phyloP scores from a whole-genome alignment of 495 filamentous ascomycete genomes.

The Ascobolus immersus region DNA sequence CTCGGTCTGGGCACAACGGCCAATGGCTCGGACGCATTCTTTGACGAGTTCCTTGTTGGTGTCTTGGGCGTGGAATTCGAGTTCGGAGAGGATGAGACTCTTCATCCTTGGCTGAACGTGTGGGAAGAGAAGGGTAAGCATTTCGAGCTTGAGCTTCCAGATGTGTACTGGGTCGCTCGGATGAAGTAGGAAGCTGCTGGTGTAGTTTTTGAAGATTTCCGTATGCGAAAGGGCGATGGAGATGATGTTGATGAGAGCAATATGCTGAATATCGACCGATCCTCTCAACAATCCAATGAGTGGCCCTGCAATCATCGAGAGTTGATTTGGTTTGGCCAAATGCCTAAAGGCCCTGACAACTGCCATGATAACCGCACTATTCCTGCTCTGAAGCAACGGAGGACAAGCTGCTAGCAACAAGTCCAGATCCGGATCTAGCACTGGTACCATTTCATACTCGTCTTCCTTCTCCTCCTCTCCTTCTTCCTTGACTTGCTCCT shows the following conservation, averaged over 20 bases:
- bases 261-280: slow-evolving; percentile 60
- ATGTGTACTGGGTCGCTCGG: slow-evolving; percentile 57
- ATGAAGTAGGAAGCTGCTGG: slow-evolving; percentile 65
- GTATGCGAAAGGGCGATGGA: slow-evolving; percentile 53
- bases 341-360: slow-evolving; percentile 65
- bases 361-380: slow-evolving; percentile 67
- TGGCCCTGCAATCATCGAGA: slow-evolving; percentile 47
- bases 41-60: slow-evolving; percentile 51
- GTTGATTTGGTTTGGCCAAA: slow-evolving; percentile 49
- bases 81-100: slow-evolving; percentile 64
- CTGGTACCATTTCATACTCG: slow-evolving; percentile 28
- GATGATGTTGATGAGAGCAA: slow-evolving; percentile 82
- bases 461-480: slow-evolving; percentile 21
- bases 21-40: slow-evolving; percentile 76
- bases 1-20: slow-evolving; percentile 66
- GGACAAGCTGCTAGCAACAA: slow-evolving; percentile 55
- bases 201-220: slow-evolving; percentile 53
- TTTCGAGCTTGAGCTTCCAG: slow-evolving; percentile 73
- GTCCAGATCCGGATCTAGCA: slow-evolving; percentile 62
- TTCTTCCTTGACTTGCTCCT: slow-evolving; percentile 23
- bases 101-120: slow-evolving; percentile 49
- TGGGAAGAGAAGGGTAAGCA: slow-evolving; percentile 72
- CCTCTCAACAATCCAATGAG: slow-evolving; percentile 62
- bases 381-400: slow-evolving; percentile 70
- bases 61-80: slow-evolving; percentile 71